These are phyloP conservation scores for Magnusiomyces ingens DNA, from an alignment of 1,139 yeast species.

Conservation along the genomic window DNA sequence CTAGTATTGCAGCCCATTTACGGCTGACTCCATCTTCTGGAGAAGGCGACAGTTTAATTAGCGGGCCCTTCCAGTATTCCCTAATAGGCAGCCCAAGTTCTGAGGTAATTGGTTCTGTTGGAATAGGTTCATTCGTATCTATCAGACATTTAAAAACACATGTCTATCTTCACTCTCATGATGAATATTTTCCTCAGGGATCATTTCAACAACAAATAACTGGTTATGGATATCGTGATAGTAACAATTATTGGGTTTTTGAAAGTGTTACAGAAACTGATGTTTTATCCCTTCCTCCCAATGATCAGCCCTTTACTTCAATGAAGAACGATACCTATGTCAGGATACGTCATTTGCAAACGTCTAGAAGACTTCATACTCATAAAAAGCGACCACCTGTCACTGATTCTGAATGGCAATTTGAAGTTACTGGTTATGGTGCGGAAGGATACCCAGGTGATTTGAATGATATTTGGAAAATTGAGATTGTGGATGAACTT, in stretches of 20 bases:
- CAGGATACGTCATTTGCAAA: constrained; percentile 54
- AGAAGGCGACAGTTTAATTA: constrained; percentile 45
- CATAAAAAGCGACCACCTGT: constrained; percentile 59
- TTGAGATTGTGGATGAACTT: constrained; percentile 20
- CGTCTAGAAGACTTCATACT: constrained; percentile 56
- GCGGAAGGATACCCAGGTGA: constrained; percentile 34
- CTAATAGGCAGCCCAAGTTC: constrained; percentile 40
- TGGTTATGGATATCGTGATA: constrained; percentile 46
- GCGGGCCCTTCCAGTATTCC: constrained; percentile 52
- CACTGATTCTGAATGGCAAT: constrained; percentile 73
- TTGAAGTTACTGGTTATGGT: constrained; percentile 64
- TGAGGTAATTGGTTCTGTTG: constrained; percentile 43
- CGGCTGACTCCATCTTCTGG: constrained; percentile 42
- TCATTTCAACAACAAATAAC: constrained; percentile 65
- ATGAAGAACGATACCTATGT: constrained; percentile 47
- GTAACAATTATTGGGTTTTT: constrained; percentile 60
- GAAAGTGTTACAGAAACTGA: constrained; percentile 33
- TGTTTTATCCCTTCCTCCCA: constrained; percentile 7
- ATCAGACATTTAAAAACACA: constrained; percentile 58
- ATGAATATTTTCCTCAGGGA: constrained; percentile 46
- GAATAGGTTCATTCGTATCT: constrained; percentile 61
- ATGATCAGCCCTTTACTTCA: constrained; percentile 25
- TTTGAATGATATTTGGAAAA: constrained; percentile 27
- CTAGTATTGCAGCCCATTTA: constrained; percentile 47
- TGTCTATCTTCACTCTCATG: constrained; percentile 64